These are phyloP conservation scores for Mucor ambiguus DNA, from an alignment of 371 early-diverging fungal genomes.

Conservation along the genomic window DNA sequence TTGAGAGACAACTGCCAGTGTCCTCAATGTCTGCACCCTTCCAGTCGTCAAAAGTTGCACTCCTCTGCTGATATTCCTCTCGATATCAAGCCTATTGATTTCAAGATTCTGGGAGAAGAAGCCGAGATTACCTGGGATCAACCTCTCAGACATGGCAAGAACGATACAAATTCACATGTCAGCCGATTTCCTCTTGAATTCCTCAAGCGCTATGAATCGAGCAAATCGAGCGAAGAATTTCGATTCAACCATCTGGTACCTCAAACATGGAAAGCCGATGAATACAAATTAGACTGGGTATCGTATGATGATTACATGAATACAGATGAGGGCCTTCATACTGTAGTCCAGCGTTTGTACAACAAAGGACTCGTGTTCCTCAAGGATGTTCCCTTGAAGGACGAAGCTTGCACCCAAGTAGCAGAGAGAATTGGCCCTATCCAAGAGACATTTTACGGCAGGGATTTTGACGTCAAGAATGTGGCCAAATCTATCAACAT, in stretches of 20 bases:
- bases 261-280: conserved; percentile 53
- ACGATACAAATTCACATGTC: conserved; percentile 37
- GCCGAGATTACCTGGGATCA: conserved; percentile 49
- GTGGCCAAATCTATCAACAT: conserved; percentile 82
- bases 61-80: conserved; percentile 74
- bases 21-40: conserved; percentile 71
- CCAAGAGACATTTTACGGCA: conserved; percentile 84
- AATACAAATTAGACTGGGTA: conserved; percentile 55
- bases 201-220: conserved; percentile 39
- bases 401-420: conserved; percentile 56
- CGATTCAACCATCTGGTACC: conserved; percentile 45
- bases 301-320: conserved; percentile 68
- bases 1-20: conserved; percentile 86
- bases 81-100: conserved; percentile 45
- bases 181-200: conserved; percentile 48
- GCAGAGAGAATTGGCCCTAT: conserved; percentile 78
- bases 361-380: conserved; percentile 78
- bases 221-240: conserved; percentile 27
- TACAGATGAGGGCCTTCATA: conserved; percentile 57
- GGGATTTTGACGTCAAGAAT: conserved; percentile 83
- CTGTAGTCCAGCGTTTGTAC: conserved; percentile 61
- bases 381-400: conserved; percentile 64
- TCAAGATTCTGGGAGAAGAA: conserved; percentile 31
- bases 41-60: conserved; percentile 80
- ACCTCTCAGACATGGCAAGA: conserved; percentile 39